phyloP scores from a whole-genome alignment of 2,329 filamentous ascomycete genomes.

The Hymenoscyphus fraxineus region DNA sequence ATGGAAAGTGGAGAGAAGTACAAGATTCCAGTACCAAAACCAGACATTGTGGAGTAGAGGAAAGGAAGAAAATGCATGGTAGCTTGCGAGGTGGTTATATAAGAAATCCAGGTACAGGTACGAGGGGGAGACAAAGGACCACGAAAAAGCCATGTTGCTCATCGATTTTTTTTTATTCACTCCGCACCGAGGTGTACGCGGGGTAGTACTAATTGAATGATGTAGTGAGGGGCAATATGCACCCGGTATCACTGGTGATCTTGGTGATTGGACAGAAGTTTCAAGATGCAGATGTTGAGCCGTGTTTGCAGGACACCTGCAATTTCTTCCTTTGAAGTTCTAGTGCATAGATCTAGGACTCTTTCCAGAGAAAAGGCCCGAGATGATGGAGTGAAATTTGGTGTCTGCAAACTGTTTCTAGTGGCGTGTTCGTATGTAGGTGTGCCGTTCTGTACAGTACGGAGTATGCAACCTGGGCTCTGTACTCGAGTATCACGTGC shows the following conservation, averaged over 20 bases:
- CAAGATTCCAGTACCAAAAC: conserved; percentile 17
- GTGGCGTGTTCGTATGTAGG: neutral
- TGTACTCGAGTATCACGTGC: too few relatives aligned
- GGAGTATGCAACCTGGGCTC: neutral
- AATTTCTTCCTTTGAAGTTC: neutral
- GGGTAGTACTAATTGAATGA: neutral
- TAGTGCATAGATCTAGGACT: neutral
- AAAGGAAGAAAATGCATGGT: neutral
- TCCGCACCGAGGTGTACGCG: neutral
- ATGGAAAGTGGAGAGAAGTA: conserved; percentile 11
- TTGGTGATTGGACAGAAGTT: neutral
- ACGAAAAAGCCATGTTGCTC: conserved; percentile 1
- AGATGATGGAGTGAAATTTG: neutral
- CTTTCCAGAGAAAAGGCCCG: neutral
- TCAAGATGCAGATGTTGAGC: neutral
- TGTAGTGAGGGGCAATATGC: neutral
- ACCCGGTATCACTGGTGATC: neutral
- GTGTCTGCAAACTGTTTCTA: neutral
- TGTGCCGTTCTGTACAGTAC: neutral
- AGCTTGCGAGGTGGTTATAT: neutral
- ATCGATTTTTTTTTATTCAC: neutral
- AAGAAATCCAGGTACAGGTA: neutral
- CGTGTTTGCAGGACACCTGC: neutral
- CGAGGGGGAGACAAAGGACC: neutral
- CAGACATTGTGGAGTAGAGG: neutral